Base-by-base conservation (phyloP, 768 basidiomycete species). In the Podaxis mareebaensis region DNA sequence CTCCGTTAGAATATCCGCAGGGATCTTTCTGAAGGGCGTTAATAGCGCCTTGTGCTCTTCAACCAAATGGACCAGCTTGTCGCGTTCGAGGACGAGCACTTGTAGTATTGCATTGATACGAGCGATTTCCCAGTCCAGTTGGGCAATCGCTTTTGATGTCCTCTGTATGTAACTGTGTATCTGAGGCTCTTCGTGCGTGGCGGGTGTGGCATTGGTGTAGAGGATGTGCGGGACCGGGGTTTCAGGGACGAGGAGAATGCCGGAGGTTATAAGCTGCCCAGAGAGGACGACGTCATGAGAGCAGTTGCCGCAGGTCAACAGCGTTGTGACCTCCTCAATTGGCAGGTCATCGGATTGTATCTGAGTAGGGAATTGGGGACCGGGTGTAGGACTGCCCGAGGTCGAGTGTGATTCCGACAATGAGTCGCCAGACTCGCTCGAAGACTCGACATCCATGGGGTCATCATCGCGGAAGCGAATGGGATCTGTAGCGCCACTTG, bases 291-390 rank as follows among this genome's bases (percentile, higher is more conserved):
- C 61, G 24, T 62, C 61, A 28, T 62, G 61, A 22, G 33, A 56
- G 61, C 61, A 62, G 54, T 62, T 55, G 26, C 61, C 61, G 36
- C 61, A 62, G 44, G 61, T 62, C 15, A 62, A 30, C n/a, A 62
- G 53, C 2, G 61, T 62, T 46, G 61, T 62, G 11, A 62, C 40
- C 12, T 49, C 53, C 40, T 62, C 42, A n/a, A 62, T 53, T 33
- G 61, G 61, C 22, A 53, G n/a, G 24, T 40, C 51, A 22, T 53
- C 36, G 10, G 49, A 53, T 28, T 60, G 59, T 33, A 30, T 26
- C 17, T 40, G 59, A 22, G 39, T 36, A 28, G 30, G 59, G 8
- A 33, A 11, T 10, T 60, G 59, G 13, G 36, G 59, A 15, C 51
- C 59, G 20, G 59, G 59, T 24, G 59, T 60, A n/a, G 59, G 59